Percentiles rank a stretch among this genome's conserved stretches.
phyloP scores from a whole-genome alignment of 148 eudicot species.

The Fallopia convolvulus region DNA sequence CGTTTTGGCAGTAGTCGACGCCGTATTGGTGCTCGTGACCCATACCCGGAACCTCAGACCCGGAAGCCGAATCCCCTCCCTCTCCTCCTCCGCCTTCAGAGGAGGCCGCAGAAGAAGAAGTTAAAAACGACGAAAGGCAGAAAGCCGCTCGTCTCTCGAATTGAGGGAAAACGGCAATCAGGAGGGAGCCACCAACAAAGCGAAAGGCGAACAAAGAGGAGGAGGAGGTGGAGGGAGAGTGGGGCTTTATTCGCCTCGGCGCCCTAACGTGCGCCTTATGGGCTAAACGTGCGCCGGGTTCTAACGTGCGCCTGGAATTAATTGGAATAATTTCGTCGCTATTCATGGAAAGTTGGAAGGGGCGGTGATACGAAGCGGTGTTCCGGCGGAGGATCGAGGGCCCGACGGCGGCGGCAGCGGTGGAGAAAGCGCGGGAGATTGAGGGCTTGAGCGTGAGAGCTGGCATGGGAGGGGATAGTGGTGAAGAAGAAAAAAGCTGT shows the following conservation, averaged over 20 bases:
- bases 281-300: not conserved
- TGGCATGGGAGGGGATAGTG: not conserved
- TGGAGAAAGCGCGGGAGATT: not conserved
- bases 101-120: conserved; percentile 15
- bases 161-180: conserved; percentile 1
- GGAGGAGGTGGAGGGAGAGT: conserved; percentile 1
- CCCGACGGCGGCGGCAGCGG: not conserved
- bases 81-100: conserved; percentile 13
- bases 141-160: not conserved
- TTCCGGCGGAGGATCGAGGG: not conserved
- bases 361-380: not conserved
- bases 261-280: conserved; percentile 26
- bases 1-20: conserved; percentile 17
- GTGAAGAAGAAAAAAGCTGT: not conserved
- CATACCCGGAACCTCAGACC: conserved; percentile 17
- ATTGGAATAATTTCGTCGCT: not conserved
- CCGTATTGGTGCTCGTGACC: conserved; percentile 19
- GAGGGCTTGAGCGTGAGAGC: not conserved
- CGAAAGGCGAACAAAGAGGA: not conserved
- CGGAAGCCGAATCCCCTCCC: conserved; percentile 9
- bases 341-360: not conserved
- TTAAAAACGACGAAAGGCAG: conserved; percentile 12
- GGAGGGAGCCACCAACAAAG: conserved; percentile 1
- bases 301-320: conserved; percentile 18
- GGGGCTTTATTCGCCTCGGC: conserved; percentile 8